Percentiles rank a stretch among this genome's conserved stretches.
Conservation (phyloP, 139 green algal genomes). For the Pseudopediastrum boryanum region DNA sequence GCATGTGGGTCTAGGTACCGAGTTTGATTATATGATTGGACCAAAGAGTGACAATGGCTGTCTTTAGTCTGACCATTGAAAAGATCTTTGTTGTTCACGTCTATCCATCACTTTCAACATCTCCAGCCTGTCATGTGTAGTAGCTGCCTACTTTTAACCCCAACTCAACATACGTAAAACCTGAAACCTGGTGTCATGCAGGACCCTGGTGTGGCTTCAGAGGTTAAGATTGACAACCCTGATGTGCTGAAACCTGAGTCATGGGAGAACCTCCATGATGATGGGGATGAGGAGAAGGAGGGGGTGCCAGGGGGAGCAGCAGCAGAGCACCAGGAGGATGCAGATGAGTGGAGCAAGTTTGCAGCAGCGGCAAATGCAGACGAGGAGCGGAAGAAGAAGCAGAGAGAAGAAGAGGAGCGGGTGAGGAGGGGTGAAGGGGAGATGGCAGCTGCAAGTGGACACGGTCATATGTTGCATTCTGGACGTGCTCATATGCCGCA, state of each 20-base stretch:
- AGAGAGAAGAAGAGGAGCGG: conserved; percentile 43
- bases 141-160: no score
- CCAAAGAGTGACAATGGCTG: no score
- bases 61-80: no score
- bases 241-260: no score
- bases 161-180: no score
- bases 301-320: not conserved
- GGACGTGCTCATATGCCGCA: conserved; percentile 7
- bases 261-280: no score
- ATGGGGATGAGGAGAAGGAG: conserved; percentile 7
- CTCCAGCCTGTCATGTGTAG: no score
- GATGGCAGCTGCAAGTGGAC: no score
- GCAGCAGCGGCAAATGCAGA: conserved; percentile 24
- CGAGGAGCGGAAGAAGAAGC: conserved; percentile 41
- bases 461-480: not conserved
- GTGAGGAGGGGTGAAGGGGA: conserved; percentile 7
- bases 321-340: not conserved
- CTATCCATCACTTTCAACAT: no score
- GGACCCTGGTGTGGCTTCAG: not conserved
- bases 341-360: conserved; percentile 34
- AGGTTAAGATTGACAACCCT: not conserved
- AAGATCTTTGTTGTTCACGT: no score
- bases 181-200: not conserved
- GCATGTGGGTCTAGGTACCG: no score
- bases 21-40: no score